Evolutionary conservation across 495 filamentous ascomycete species (phyloP).

Genomic region (Aspergillus indologenus): DNA sequence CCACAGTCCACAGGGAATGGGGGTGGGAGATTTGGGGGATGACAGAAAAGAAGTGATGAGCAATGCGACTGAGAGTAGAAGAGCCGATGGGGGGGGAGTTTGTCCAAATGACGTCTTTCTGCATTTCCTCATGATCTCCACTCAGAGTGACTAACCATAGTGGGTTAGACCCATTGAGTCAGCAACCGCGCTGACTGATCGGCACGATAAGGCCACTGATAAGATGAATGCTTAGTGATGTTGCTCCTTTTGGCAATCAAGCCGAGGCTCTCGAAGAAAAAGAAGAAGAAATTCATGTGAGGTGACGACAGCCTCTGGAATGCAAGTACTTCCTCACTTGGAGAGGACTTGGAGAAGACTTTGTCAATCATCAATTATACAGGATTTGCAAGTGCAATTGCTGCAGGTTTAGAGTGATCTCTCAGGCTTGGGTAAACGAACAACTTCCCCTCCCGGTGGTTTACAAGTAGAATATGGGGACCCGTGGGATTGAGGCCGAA

Average conservation of each 20-base stretch:
- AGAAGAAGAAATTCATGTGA: not conserved
- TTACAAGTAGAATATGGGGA: too few relatives aligned
- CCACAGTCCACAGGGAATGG: too few relatives aligned
- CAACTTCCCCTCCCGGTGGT: too few relatives aligned
- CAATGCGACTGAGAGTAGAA: not conserved
- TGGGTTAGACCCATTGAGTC: not conserved
- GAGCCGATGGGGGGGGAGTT: not conserved
- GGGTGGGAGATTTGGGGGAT: not conserved
- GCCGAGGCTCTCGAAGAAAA: constrained; percentile 7
- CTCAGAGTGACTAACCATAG: not conserved
- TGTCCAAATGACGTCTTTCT: constrained; percentile 3
- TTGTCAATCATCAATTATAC: too few relatives aligned
- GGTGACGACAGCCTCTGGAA: too few relatives aligned
- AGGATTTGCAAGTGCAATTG: not conserved
- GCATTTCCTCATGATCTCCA: not conserved
- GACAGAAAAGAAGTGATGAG: not conserved
- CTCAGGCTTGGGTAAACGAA: not conserved
- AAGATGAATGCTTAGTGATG: not conserved
- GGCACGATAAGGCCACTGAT: not conserved
- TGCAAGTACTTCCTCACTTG: too few relatives aligned
- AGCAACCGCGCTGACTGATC: not conserved
- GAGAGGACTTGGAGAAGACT: too few relatives aligned
- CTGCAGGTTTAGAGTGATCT: not conserved
- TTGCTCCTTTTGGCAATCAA: constrained; percentile 8
- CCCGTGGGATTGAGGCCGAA: too few relatives aligned